Conservation (phyloP, 2,329 filamentous ascomycete species). For the Aspergillus clavatus region DNA sequence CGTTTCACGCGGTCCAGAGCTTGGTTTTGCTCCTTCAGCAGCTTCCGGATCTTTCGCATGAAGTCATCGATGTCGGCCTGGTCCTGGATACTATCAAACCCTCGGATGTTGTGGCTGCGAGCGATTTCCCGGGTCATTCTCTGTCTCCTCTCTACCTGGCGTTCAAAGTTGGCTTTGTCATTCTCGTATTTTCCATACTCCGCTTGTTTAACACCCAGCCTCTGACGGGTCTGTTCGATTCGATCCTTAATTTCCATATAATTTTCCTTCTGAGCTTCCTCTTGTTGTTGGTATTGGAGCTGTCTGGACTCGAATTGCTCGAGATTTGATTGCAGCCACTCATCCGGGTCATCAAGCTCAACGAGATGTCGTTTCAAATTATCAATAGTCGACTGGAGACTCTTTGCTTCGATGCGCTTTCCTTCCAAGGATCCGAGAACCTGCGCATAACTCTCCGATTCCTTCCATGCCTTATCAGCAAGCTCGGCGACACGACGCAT, state of each 20-base stretch:
- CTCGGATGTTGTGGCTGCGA: conserved; percentile 70
- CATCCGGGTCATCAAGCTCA: conserved; percentile 73
- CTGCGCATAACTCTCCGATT: conserved; percentile 67
- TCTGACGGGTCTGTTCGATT: conserved; percentile 45
- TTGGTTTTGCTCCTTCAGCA: conserved; percentile 71
- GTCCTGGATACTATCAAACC: conserved; percentile 73
- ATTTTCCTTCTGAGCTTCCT: conserved; percentile 57
- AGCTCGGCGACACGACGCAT: conserved; percentile 44
- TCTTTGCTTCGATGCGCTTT: conserved; percentile 69
- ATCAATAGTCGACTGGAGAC: conserved; percentile 64
- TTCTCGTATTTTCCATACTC: conserved; percentile 70
- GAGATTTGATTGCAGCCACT: conserved; percentile 65
- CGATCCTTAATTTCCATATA: conserved; percentile 60
- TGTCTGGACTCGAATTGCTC: conserved; percentile 75
- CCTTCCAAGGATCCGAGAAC: conserved; percentile 71
- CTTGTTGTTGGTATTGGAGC: conserved; percentile 58
- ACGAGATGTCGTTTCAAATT: conserved; percentile 68
- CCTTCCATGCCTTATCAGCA: conserved; percentile 63
- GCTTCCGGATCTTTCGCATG: conserved; percentile 68
- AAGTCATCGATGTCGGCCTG: conserved; percentile 72
- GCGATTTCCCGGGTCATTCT: conserved; percentile 75
- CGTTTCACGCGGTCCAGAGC: conserved; percentile 69
- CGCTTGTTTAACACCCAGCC: conserved; percentile 38
- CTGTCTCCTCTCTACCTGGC: conserved; percentile 67
- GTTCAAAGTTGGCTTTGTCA: conserved; percentile 80